These are phyloP conservation scores for Aegilops longissima DNA, from an alignment of 176 grass and related monocot species.

Conservation along the genomic window DNA sequence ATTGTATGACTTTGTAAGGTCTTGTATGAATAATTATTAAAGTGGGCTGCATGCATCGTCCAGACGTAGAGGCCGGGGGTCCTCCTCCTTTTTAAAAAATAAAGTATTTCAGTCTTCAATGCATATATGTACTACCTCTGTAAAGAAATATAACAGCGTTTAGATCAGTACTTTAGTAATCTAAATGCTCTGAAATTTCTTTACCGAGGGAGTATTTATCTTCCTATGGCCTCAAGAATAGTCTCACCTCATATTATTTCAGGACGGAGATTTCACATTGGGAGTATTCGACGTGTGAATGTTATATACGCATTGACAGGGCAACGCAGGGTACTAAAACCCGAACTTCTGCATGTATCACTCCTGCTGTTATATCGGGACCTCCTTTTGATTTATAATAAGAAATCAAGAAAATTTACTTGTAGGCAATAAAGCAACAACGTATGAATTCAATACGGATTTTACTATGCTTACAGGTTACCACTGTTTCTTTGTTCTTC, in stretches of 20 bases:
- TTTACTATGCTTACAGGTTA: too few relatives aligned
- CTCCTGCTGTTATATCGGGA: neutral
- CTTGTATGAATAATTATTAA: too few relatives aligned
- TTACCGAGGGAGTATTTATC: neutral
- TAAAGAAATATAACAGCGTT: too few relatives aligned
- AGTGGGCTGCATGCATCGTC: too few relatives aligned
- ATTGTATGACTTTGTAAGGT: too few relatives aligned
- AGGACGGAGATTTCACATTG: conserved; percentile 75
- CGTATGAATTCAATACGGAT: too few relatives aligned
- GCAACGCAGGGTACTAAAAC: conserved; percentile 70
- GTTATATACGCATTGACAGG: conserved; percentile 78
- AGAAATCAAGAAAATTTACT: neutral
- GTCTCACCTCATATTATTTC: conserved; percentile 19
- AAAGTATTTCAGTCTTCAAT: neutral
- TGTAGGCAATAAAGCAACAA: too few relatives aligned
- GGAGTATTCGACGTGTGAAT: conserved; percentile 61
- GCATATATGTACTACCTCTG: neutral
- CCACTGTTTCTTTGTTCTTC: too few relatives aligned
- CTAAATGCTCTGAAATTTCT: too few relatives aligned
- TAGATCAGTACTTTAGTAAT: too few relatives aligned
- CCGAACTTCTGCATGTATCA: neutral
- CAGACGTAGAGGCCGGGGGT: too few relatives aligned
- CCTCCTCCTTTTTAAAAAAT: too few relatives aligned
- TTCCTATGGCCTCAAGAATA: neutral
- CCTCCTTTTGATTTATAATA: neutral